Conservation (phyloP, 306 rosid genomes). For the Sindora glabra region DNA sequence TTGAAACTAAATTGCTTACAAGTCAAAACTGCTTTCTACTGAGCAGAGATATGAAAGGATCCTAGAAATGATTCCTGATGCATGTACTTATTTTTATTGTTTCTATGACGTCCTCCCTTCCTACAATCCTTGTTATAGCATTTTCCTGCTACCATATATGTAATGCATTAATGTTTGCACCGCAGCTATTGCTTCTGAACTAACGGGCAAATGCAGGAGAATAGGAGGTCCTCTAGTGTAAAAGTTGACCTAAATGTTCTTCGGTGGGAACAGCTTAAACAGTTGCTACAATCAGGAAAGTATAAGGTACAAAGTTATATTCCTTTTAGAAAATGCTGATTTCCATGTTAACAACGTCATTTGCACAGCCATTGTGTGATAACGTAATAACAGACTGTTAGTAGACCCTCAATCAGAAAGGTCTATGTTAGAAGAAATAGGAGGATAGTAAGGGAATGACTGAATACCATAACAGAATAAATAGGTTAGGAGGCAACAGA, state of each 20-base stretch:
- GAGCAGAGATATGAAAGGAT: conserved; percentile 66
- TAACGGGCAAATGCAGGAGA: too few relatives aligned
- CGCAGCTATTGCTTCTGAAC: conserved; percentile 50
- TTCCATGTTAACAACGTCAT: too few relatives aligned
- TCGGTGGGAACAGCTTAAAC: conserved; percentile 86
- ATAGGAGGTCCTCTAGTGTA: conserved; percentile 23
- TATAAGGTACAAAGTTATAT: conserved; percentile 41
- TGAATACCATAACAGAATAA: too few relatives aligned
- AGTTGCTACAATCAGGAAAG: conserved; percentile 63
- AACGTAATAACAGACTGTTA: too few relatives aligned
- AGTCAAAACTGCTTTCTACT: conserved; percentile 63
- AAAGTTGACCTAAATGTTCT: conserved; percentile 60
- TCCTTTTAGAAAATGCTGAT: background rate
- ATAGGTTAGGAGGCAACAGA: too few relatives aligned
- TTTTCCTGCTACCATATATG: background rate
- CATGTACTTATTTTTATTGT: conserved; percentile 24
- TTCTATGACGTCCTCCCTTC: background rate
- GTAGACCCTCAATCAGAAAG: too few relatives aligned
- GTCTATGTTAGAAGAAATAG: too few relatives aligned
- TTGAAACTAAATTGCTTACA: conserved; percentile 59
- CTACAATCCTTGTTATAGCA: background rate
- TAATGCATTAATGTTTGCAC: conserved; percentile 32
- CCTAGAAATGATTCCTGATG: conserved; percentile 60
- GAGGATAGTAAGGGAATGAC: too few relatives aligned
- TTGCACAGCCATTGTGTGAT: too few relatives aligned